Evolutionary conservation across 1,139 yeast species (phyloP).

Genomic region (Blastobotrys petasosporus): DNA sequence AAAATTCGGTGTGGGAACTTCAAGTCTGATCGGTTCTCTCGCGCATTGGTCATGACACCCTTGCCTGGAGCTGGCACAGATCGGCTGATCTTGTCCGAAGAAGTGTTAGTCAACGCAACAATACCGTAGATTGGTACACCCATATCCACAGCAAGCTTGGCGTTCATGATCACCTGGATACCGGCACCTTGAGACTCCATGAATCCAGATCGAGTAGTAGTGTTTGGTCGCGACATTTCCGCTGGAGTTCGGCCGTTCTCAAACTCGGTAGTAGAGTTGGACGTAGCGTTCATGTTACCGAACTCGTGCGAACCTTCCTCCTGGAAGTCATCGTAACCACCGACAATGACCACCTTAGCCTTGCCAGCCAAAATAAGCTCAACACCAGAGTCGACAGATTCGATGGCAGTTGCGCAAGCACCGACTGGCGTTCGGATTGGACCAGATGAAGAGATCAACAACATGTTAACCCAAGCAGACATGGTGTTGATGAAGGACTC

Average conservation of each 20-base stretch:
- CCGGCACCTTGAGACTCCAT: constrained; percentile 99
- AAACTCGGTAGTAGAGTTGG: constrained; percentile 78
- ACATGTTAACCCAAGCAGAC: constrained; percentile 99
- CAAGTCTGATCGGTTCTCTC: constrained; percentile 81
- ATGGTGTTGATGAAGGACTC: constrained; percentile 98
- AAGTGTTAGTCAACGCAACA: constrained; percentile 90
- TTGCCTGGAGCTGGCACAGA: constrained; percentile 99
- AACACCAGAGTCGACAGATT: constrained; percentile 92
- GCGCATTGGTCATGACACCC: constrained; percentile 97
- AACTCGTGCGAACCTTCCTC: constrained; percentile 98
- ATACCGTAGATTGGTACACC: constrained; percentile 99
- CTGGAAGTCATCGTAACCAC: constrained; percentile 99
- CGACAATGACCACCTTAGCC: constrained; percentile 93
- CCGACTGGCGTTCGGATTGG: constrained; percentile 99
- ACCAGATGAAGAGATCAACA: constrained; percentile 94
- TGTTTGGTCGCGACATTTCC: constrained; percentile 98
- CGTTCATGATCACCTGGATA: constrained; percentile 93
- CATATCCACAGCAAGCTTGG: constrained; percentile 89
- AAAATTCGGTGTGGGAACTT: constrained; percentile 76
- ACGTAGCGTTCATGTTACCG: constrained; percentile 98
- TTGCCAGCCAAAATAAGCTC: constrained; percentile 89
- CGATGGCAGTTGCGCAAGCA: constrained; percentile 98
- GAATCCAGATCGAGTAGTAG: constrained; percentile 93
- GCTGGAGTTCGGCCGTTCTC: constrained; percentile 96
- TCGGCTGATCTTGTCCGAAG: constrained; percentile 97